Conservation (phyloP, 257 asterid species). For the Nicotiana noctiflora region DNA sequence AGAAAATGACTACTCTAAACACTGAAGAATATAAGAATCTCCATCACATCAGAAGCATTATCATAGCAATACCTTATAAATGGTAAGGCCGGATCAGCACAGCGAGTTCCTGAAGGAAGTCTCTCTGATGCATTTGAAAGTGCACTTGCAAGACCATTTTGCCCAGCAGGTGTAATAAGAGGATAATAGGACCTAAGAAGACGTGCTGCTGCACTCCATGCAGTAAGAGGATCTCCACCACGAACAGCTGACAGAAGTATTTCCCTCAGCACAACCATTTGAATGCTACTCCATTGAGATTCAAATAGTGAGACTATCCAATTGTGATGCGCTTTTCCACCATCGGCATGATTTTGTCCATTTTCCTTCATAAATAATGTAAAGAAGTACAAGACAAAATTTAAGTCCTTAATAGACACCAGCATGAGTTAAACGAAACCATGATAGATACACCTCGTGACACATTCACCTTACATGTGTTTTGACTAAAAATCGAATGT, state of each 20-base stretch:
- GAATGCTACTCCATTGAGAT: conserved; percentile 98
- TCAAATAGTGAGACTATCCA: conserved; percentile 77
- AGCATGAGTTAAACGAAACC: not conserved
- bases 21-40: not conserved
- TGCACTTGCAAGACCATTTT: conserved; percentile 87
- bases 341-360: conserved; percentile 54
- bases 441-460: not conserved
- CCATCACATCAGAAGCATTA: conserved; percentile 10
- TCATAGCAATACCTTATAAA: conserved; percentile 61
- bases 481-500: not conserved
- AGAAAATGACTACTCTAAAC: not conserved
- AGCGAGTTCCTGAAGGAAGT: conserved; percentile 93
- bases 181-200: conserved; percentile 95
- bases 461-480: not conserved
- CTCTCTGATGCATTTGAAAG: conserved; percentile 82
- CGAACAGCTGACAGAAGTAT: conserved; percentile 92
- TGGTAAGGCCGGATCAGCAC: conserved; percentile 96
- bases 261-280: conserved; percentile 97
- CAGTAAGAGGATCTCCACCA: conserved; percentile 98
- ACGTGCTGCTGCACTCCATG: conserved; percentile 99
- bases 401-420: not conserved
- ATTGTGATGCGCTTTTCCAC: conserved; percentile 75
- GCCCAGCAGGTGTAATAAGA: conserved; percentile 94
- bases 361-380: conserved; percentile 36
- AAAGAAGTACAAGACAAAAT: not conserved